These are phyloP conservation scores for Backusella parvicylindrica DNA, from an alignment of 192 early-diverging fungal genomes.

Conservation along the genomic window DNA sequence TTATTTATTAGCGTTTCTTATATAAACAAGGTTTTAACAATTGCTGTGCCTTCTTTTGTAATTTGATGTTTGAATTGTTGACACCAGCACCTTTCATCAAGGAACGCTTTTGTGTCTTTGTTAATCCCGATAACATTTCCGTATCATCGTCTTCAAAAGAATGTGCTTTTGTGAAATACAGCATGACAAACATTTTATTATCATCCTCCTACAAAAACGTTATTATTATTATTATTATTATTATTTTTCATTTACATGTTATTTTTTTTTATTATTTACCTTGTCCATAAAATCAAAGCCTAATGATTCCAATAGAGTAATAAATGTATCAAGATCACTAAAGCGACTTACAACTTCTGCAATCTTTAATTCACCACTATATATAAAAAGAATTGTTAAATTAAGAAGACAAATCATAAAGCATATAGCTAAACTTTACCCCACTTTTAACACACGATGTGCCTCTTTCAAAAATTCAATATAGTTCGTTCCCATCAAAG, in stretches of 20 bases:
- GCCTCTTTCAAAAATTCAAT: conserved; percentile 90
- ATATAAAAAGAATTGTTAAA: background rate
- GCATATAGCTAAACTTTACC: too few relatives aligned
- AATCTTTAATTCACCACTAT: conserved; percentile 85
- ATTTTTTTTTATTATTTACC: conserved; percentile 30
- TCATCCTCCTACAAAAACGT: conserved; percentile 51
- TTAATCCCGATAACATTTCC: conserved; percentile 34
- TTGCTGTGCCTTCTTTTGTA: conserved; percentile 41
- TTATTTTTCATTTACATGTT: background rate
- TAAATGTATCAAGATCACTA: conserved; percentile 73
- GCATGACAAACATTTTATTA: conserved; percentile 96
- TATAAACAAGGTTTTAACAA: conserved; percentile 59
- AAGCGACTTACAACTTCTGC: conserved; percentile 94
- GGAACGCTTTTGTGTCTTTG: conserved; percentile 44
- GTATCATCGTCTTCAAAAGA: conserved; percentile 10
- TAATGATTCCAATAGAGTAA: conserved; percentile 60
- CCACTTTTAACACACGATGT: conserved; percentile 73
- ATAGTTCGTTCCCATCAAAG: conserved; percentile 97
- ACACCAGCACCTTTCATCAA: conserved; percentile 31
- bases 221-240: background rate
- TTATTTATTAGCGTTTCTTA: conserved; percentile 31
- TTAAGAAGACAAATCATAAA: background rate
- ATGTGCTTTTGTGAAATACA: conserved; percentile 71
- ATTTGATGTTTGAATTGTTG: background rate
- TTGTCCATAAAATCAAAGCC: conserved; percentile 78